Evolutionary conservation across 345 rosid genomes (phyloP), one percentile per base, ranked within the genome.

Genomic region (Salix dunnii): DNA sequence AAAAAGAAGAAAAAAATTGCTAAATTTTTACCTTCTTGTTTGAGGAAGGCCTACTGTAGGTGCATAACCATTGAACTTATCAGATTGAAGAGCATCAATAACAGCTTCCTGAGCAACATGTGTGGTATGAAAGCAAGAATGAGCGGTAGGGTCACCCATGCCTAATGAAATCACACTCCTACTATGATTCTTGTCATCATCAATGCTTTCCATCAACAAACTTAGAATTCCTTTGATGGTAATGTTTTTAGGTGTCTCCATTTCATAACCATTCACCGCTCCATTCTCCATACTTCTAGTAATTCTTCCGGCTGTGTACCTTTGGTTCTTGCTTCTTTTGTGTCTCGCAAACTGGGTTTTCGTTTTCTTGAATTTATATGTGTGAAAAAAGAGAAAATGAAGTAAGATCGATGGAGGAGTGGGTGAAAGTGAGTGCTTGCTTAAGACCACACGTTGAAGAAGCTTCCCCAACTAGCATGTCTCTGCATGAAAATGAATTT

Each of bases 11-110:
- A 9, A 17, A 17, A 36, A 40, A 43, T 38, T 12, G 17, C 27
- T 4, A 49, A 55, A 6, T 64, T 38, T 38, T 9, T 48, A 91
- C 99, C 98, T 93, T 87, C 98, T 91, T 14, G 97, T 71, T 79
- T 89, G 96, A 25, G 97, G 96, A 76, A 93, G 98, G 71, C 99
- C 97, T 67, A 86, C 91, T 10, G 98, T 90, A 28, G 99, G 99
- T 28, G 99, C 76, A 79, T 96, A 96, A 62, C 99, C 98, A 87
- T 96, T 88, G 83, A 96, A 96, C 71, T 87, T 91, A 17, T 86
- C 81, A 33, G 94, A 96, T 66, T 79, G 87, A 77, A 96, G 94
- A 75, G 98, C 79, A 66, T 89, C 91, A 38, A 81, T 74, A 75
- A 90, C 93, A 81, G 99, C 92, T 72, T 89, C 79, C 42, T 64